Base-by-base conservation (phyloP, 1,284 basidiomycete species). In the Hemileia vastatrix region DNA sequence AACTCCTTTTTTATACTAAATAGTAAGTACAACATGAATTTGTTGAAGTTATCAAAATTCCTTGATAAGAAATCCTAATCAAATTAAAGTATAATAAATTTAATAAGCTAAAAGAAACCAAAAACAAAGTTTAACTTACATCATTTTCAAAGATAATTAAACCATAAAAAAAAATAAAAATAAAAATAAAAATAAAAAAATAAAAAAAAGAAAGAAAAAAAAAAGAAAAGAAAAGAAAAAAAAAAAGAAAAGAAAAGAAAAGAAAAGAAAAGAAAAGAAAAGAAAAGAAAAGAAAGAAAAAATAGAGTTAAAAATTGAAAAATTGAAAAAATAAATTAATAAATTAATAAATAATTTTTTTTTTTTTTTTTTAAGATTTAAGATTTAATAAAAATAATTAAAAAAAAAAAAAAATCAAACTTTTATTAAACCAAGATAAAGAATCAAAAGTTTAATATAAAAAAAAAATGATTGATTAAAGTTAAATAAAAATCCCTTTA, bases 261-360 rank as follows among this genome's bases (percentile, higher is more conserved):
- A 52, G 31, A 21, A 52, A 52, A 27, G 31, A 52, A 52, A 52
- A 52, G 11, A 21, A 27, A 52, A 27, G 9, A 52, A 18, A 52
- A 23, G 4, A 27, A 52, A 48, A 52, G 31, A 23, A 52, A 52
- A 52, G 23, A 4, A 6, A 4, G 31, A 52, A 23, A 52, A 52
- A 23, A 4, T 27, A 27, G 31, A 4, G 11, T 24, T 27, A 23
- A 52, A 8, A 23, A 23, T 8, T 52, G 31, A 52, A 52, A 27
- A 8, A 43, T 43, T 43, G 6, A 23, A 24, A 52, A 23, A 52
- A 23, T 24, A 52, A 8, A 48, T 11, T 11, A 48, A 48, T 8
- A 48, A 48, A 52, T 24, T 24, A 52, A 27, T 24, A 52, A 52
- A 52, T 24, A 52, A 52, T 21, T 19, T 18, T 48, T 48, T 48